Conservation (phyloP, 805 yeast species). For the Yarrowia porcina region DNA sequence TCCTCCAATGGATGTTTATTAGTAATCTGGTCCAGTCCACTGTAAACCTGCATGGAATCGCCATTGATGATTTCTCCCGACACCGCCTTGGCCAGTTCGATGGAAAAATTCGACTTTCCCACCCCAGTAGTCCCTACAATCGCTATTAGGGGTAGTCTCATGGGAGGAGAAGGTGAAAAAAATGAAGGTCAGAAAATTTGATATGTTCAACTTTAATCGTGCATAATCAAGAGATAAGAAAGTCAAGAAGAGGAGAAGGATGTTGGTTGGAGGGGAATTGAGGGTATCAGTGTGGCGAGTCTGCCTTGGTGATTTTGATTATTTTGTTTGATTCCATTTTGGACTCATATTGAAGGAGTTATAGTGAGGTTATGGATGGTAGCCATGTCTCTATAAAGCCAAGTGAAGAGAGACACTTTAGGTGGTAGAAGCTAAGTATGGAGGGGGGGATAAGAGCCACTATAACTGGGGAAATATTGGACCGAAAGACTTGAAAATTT, state of each 20-base stretch:
- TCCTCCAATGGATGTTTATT: constrained; percentile 87
- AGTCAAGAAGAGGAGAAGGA: too few relatives aligned
- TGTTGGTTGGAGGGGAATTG: not conserved
- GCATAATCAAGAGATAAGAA: not conserved
- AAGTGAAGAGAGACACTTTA: too few relatives aligned
- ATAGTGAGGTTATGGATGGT: too few relatives aligned
- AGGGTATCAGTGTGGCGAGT: too few relatives aligned
- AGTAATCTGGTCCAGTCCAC: constrained; percentile 68
- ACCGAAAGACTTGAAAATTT: too few relatives aligned
- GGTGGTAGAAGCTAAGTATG: too few relatives aligned
- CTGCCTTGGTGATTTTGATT: too few relatives aligned
- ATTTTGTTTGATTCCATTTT: too few relatives aligned
- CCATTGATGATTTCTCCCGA: constrained; percentile 92
- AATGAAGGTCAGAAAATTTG: not conserved
- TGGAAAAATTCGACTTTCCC: constrained; percentile 83
- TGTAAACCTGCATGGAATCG: constrained; percentile 95
- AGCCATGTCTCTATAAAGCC: too few relatives aligned
- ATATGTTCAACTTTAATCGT: not conserved
- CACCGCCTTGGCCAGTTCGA: constrained; percentile 70
- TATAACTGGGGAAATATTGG: too few relatives aligned
- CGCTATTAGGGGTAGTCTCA: constrained; percentile 54
- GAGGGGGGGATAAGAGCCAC: too few relatives aligned
- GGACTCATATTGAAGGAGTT: too few relatives aligned
- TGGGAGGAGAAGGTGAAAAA: not conserved
- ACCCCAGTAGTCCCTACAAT: constrained; percentile 95